Evolutionary conservation across 2,329 filamentous ascomycete genomes (phyloP).

Genomic region (Fusarium gaditjirri): DNA sequence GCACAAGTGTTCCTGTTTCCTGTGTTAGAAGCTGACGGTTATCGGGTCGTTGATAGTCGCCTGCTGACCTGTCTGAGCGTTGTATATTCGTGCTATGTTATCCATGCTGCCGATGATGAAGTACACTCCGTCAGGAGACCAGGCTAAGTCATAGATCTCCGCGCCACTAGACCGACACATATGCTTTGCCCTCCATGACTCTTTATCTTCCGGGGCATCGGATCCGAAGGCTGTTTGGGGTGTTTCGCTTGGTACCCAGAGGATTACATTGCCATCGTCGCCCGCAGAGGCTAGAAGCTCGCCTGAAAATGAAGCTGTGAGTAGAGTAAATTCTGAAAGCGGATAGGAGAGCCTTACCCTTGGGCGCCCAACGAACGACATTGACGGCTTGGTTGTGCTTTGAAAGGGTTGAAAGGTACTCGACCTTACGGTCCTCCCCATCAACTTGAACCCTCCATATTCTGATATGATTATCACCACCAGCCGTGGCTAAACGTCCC

Average conservation of each 20-base stretch:
- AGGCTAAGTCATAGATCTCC: slow-evolving; percentile 97
- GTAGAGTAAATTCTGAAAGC: not conserved
- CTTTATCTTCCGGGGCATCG: slow-evolving; percentile 90
- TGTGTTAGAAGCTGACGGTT: slow-evolving; percentile 7
- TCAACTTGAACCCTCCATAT: slow-evolving; percentile 91
- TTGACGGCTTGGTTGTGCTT: slow-evolving; percentile 99
- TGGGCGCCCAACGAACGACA: slow-evolving; percentile 94
- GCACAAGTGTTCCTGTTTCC: slow-evolving; percentile 69
- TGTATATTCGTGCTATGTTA: slow-evolving; percentile 97
- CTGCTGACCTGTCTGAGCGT: slow-evolving; percentile 82
- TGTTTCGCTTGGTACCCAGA: slow-evolving; percentile 91
- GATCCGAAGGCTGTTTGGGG: slow-evolving; percentile 79
- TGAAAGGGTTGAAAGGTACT: slow-evolving; percentile 88
- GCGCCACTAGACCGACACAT: slow-evolving; percentile 96
- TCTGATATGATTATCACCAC: slow-evolving; percentile 96
- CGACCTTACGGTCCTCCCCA: slow-evolving; percentile 87
- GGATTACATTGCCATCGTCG: slow-evolving; percentile 95
- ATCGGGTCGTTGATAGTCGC: not conserved
- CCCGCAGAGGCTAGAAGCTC: slow-evolving; percentile 94
- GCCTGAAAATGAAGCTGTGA: slow-evolving; percentile 62
- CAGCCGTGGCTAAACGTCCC: slow-evolving; percentile 90
- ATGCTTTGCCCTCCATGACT: slow-evolving; percentile 95
- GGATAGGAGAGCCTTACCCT: slow-evolving; percentile 67
- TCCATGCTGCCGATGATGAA: slow-evolving; percentile 99
- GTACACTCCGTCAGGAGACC: slow-evolving; percentile 96